Percentiles rank a stretch among this genome's conserved stretches.
Evolutionary conservation across 305 asterid genomes (phyloP).

Genomic region (Plantago lanceolata): DNA sequence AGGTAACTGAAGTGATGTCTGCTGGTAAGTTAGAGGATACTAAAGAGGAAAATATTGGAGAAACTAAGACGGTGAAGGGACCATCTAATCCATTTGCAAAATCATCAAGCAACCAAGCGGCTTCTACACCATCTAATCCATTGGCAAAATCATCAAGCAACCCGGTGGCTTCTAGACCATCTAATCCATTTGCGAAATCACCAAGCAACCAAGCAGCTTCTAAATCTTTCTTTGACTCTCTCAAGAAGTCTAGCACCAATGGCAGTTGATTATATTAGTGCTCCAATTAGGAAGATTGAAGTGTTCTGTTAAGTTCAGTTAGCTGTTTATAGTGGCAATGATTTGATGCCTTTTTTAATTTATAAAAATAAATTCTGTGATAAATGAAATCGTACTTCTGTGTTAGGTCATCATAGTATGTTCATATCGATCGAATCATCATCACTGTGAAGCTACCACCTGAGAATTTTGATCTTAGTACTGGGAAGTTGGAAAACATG

Average conservation of each 20-base stretch:
- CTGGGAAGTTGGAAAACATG: neutral
- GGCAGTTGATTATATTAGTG: constrained; percentile 26
- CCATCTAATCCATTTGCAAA: constrained; percentile 90
- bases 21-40: constrained; percentile 24
- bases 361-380: too few species aligned
- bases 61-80: constrained; percentile 31
- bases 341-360: neutral
- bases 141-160: constrained; percentile 63
- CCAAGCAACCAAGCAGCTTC: constrained; percentile 42
- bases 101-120: constrained; percentile 52
- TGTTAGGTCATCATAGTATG: too few species aligned
- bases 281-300: neutral
- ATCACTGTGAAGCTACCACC: too few species aligned
- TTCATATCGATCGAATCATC: too few species aligned
- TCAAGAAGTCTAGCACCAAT: constrained; percentile 45
- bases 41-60: constrained; percentile 25
- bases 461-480: neutral
- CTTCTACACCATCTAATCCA: constrained; percentile 39
- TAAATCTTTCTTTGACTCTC: constrained; percentile 57
- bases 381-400: too few species aligned
- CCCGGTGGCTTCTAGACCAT: constrained; percentile 43
- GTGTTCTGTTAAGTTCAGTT: neutral
- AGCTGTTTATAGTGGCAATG: neutral
- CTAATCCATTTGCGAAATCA: constrained; percentile 63
- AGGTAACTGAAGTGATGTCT: constrained; percentile 34